Base-by-base conservation (phyloP, 306 rosid genomes). In the Casuarina cunninghamiana region DNA sequence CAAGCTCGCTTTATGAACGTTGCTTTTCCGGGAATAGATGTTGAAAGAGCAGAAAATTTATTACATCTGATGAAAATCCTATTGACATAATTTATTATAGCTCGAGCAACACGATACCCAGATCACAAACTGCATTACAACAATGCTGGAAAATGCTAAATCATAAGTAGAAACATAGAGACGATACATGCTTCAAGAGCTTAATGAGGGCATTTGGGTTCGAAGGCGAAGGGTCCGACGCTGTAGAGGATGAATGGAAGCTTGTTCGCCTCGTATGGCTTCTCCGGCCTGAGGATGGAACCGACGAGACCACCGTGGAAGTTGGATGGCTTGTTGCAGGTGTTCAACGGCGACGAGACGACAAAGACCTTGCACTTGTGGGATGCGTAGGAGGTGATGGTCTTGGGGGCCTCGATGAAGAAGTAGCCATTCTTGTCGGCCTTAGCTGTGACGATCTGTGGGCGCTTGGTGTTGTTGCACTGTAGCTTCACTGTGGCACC, bases 401-500 rank as follows among this genome's bases (percentile, higher is more conserved):
- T 68, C 88, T 90, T 88, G 6, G 95, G 83, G 0, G 93, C 93
- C 19, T 78, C 74, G n/a, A 90, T 32, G 88, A 77, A 93, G 87
- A 90, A 94, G 49, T 92, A 89, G 4, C 98, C 98, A 37, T 94
- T 88, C 57, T 92, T 88, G 86, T 94, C 98, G 0, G 90, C 84
- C 50, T 60, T 81, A 0, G 55, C 86, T 3, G 79, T 87, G 15
- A 67, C 63, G 0, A 67, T 78, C 54, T 79, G 2, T 0, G 81
- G 85, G 82, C 85, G 83, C 82, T 46, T 88, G 0, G 91, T 90
- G 89, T 89, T 92, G 82, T 86, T 89, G 84, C 98, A 92, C 46
- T 81, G 82, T 5, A 94, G 82, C 86, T 83, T 87, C 81, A 92
- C 91, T 19, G 69, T 83, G 3, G 97, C 97, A 26, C 88, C 98